Percentiles rank a stretch among this genome's conserved stretches.
Conservation (phyloP, 805 yeast species). For the Starmera amethionina region DNA sequence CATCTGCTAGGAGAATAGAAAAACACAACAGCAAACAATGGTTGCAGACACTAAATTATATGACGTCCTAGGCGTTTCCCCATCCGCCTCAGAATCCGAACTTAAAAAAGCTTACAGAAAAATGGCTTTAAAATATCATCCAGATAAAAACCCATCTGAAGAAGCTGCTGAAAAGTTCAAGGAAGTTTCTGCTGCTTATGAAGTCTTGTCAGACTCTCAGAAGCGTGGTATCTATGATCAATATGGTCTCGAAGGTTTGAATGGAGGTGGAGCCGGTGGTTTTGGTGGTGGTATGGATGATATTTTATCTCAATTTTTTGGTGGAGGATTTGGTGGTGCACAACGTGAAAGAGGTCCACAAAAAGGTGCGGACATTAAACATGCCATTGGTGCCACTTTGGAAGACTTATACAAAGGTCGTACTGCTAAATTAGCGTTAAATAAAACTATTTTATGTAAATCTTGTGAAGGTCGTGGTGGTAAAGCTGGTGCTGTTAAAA, state of each 20-base stretch:
- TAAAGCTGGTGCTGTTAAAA: conserved; percentile 79
- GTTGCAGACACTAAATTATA: conserved; percentile 74
- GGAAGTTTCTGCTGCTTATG: conserved; percentile 82
- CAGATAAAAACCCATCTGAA: conserved; percentile 73
- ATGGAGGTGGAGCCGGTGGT: conserved; percentile 67
- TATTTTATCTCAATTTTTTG: conserved; percentile 75
- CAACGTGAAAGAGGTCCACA: conserved; percentile 73
- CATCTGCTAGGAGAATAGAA: too few species aligned
- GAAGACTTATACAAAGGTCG: conserved; percentile 94
- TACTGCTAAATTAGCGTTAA: conserved; percentile 86
- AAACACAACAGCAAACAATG: conserved; percentile 28
- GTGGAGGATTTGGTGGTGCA: conserved; percentile 64
- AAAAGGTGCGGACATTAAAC: conserved; percentile 86
- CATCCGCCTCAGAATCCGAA: conserved; percentile 59
- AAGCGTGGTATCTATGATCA: conserved; percentile 86
- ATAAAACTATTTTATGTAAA: conserved; percentile 83
- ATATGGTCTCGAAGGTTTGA: conserved; percentile 88
- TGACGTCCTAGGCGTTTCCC: conserved; percentile 63
- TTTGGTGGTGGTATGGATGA: conserved; percentile 59
- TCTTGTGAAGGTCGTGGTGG: conserved; percentile 95
- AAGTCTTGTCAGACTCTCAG: conserved; percentile 75
- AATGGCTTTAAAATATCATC: conserved; percentile 73
- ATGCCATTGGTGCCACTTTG: conserved; percentile 72
- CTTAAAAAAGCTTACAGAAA: conserved; percentile 78
- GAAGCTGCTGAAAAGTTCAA: conserved; percentile 96